Evolutionary conservation across 768 basidiomycete genomes (phyloP).

Genomic region (Podaxis sp.): DNA sequence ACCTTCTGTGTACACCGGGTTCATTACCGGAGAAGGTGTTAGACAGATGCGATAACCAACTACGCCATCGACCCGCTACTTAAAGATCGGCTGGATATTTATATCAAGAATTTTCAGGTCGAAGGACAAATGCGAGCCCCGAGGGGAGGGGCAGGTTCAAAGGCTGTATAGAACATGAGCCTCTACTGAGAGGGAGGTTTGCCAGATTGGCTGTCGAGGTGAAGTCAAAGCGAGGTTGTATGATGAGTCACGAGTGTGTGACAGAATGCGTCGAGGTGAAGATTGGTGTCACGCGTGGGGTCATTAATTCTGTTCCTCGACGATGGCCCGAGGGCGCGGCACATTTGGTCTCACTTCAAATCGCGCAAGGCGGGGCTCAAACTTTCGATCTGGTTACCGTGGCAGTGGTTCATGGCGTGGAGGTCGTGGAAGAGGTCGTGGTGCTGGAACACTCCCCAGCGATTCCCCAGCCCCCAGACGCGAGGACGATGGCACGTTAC

Average conservation of each 20-base stretch:
- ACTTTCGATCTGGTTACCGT: constrained; percentile 43
- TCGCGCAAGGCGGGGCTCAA: constrained; percentile 42
- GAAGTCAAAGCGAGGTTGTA: neutral
- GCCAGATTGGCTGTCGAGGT: no score
- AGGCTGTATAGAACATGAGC: no score
- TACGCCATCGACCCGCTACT: constrained; percentile 66
- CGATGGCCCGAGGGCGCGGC: constrained; percentile 55
- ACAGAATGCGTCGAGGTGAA: neutral
- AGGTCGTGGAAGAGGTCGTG: constrained; percentile 55
- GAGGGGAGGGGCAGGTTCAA: no score
- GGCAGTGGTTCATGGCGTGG: constrained; percentile 52
- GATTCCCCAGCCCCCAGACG: constrained; percentile 57
- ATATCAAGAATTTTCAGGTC: no score
- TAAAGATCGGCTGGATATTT: no score
- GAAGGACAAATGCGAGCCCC: no score
- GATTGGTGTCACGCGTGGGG: neutral
- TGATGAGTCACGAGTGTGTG: neutral
- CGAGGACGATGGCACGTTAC: constrained; percentile 88
- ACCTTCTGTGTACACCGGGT: constrained; percentile 14
- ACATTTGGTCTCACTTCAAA: constrained; percentile 57
- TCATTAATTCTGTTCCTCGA: neutral
- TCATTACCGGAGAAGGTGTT: constrained; percentile 37
- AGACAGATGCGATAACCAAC: constrained; percentile 86
- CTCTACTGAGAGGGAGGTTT: no score
- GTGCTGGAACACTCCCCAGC: constrained; percentile 34